Conservation (phyloP, 1,284 basidiomycete species). For the Puccinia novopanici region DNA sequence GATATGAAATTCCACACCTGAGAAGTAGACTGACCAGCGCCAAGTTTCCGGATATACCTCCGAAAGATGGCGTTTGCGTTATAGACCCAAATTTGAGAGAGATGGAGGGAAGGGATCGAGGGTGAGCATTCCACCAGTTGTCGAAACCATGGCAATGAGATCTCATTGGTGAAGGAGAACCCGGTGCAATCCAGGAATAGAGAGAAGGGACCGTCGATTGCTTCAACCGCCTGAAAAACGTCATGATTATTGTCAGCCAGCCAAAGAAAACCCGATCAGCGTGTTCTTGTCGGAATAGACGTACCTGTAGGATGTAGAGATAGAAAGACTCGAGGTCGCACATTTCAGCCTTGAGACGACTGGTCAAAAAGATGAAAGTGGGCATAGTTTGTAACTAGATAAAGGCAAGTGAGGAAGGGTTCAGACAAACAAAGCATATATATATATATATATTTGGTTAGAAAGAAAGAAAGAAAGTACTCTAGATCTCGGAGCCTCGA, state of each 20-base stretch:
- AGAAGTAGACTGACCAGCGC: constrained; percentile 13
- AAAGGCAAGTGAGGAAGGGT: neutral
- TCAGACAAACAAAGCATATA: neutral
- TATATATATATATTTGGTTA: neutral
- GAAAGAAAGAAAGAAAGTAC: constrained; percentile 27
- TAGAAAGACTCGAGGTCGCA: constrained; percentile 51
- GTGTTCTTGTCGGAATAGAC: neutral
- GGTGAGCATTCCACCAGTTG: constrained; percentile 50
- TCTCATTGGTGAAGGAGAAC: constrained; percentile 40
- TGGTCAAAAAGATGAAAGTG: constrained; percentile 37
- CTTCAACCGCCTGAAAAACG: constrained; percentile 60
- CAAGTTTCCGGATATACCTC: constrained; percentile 51
- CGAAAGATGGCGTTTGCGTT: constrained; percentile 49
- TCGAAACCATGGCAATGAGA: constrained; percentile 47
- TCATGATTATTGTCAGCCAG: neutral
- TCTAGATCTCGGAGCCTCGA: constrained; percentile 45
- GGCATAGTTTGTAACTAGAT: constrained; percentile 35
- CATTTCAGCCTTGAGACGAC: constrained; percentile 43
- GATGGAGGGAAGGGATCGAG: constrained; percentile 17
- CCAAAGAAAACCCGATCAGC: neutral
- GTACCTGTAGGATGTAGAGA: constrained; percentile 43
- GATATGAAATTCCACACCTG: neutral
- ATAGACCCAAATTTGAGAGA: constrained; percentile 45
- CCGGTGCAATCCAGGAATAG: constrained; percentile 53
- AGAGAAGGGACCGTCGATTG: constrained; percentile 57